phyloP scores from a whole-genome alignment of 352 stramenopile species.

The Globisporangium abappressorium region DNA sequence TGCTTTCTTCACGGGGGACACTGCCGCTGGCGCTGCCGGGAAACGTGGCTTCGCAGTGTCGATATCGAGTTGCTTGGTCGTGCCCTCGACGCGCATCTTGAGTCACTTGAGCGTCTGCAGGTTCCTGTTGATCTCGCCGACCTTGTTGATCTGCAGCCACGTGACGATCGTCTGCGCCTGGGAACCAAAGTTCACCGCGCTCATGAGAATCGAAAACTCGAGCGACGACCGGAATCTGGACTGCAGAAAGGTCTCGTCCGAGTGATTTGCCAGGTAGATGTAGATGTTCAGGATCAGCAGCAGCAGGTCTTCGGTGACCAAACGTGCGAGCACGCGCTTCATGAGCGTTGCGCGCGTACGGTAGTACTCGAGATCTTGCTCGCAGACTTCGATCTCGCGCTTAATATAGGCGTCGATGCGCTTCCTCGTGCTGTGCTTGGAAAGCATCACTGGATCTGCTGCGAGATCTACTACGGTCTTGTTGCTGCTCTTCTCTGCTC shows the following conservation, averaged over 20 bases:
- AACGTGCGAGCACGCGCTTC: conserved; percentile 19
- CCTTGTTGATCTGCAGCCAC: conserved; percentile 21
- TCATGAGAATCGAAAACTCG: conserved; percentile 26
- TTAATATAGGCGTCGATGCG: conserved; percentile 10
- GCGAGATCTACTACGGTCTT: neutral
- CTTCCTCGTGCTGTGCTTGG: neutral
- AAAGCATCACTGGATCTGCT: neutral
- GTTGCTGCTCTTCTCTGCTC: neutral
- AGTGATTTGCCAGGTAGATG: conserved; percentile 21
- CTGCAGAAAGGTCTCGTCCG: conserved; percentile 12
- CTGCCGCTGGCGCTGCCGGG: neutral
- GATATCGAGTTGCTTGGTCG: neutral
- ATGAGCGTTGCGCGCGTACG: conserved; percentile 19
- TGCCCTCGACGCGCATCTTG: neutral
- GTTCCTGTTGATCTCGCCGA: conserved; percentile 16
- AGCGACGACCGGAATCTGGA: conserved; percentile 22
- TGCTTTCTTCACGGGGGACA: conserved; percentile 8
- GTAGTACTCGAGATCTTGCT: conserved; percentile 21
- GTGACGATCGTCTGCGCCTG: conserved; percentile 19
- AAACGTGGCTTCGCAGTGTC: neutral
- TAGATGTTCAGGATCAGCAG: conserved; percentile 24
- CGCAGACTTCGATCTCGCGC: conserved; percentile 9
- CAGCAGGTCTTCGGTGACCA: conserved; percentile 22
- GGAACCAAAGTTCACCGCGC: conserved; percentile 20
- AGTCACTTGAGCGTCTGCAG: conserved; percentile 1